Percentiles rank a stretch among this genome's conserved stretches.
Evolutionary conservation across 345 rosid species (phyloP).

Genomic region (Bruguiera parviflora): DNA sequence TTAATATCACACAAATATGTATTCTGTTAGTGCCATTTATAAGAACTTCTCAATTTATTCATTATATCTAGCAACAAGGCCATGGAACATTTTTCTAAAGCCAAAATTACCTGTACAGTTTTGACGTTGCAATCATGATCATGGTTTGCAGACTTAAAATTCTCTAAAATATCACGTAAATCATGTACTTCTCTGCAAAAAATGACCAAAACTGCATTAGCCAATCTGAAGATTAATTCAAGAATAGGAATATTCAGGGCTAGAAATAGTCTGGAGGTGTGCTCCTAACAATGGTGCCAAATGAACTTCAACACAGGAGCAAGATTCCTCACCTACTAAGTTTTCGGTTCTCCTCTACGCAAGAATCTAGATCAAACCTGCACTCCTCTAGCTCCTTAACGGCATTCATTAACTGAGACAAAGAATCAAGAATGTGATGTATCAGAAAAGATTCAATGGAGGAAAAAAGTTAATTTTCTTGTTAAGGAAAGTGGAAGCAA

Average conservation of each 20-base stretch:
- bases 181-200: conserved; percentile 66
- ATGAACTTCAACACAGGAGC: conserved; percentile 15
- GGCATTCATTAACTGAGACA: conserved; percentile 56
- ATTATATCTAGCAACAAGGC: neutral
- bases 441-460: no score
- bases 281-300: neutral
- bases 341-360: conserved; percentile 75
- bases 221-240: conserved; percentile 11
- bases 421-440: conserved; percentile 1
- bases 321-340: conserved; percentile 58
- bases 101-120: conserved; percentile 37
- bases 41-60: conserved; percentile 10
- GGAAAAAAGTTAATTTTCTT: neutral
- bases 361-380: conserved; percentile 57
- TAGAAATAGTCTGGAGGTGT: neutral
- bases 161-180: conserved; percentile 45
- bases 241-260: neutral
- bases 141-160: conserved; percentile 33
- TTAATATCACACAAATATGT: no score
- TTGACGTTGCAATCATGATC: conserved; percentile 25
- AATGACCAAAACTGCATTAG: conserved; percentile 14
- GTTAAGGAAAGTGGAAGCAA: conserved; percentile 30
- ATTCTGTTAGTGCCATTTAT: no score
- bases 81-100: neutral
- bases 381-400: conserved; percentile 64